Evolutionary conservation across 2,329 filamentous ascomycete species (phyloP), one percentile per base, ranked within the genome.

Genomic region (Colletotrichum eleusines): DNA sequence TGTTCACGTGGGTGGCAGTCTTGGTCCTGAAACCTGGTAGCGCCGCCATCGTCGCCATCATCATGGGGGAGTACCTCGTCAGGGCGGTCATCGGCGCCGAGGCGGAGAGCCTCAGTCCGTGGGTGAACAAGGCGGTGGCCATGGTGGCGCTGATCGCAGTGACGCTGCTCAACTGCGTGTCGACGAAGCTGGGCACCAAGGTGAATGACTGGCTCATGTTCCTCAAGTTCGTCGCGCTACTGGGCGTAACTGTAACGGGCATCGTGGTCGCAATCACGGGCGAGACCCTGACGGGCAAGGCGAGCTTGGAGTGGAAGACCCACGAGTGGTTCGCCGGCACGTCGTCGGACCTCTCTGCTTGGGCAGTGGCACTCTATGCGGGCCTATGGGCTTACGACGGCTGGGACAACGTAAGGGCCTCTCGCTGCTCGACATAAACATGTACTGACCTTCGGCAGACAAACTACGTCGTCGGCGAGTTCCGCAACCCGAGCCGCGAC

Each of bases 351-450:
- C 87, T 92, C 61, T 97, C 92, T 57, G 91, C 91, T 74, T 98
- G 95, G 93, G 96, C 96, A 3, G 92, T 99, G 57, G 96, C 96
- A 0, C 83, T 99, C 57, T 99, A 99, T 79, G 95, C 94, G 20
- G 96, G 96, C 11, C 86, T 99, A 6, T 99, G 96, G 96, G 96
- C 96, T 0, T 99, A 96, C 81, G 96, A 99, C 79, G 96, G 96
- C 38, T 99, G 96, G 96, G 96, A 99, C 79, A 99, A 99, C 80
- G 94, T 96, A 83, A 84, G 92, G 85, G 28, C 38, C n/a, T 7
- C 5, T 26, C 14, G 57, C 6, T 55, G 26, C 31, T 11, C 40
- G n/a, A 46, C 28, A 18, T 11, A 28, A 40, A 81, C 73, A 14
- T 38, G 12, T 12, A 48, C 44, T 44, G 16, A 51, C 8, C 44